Evolutionary conservation across 148 eudicot genomes (phyloP), one percentile per base, ranked within the genome.

Genomic region (Cornus florida): DNA sequence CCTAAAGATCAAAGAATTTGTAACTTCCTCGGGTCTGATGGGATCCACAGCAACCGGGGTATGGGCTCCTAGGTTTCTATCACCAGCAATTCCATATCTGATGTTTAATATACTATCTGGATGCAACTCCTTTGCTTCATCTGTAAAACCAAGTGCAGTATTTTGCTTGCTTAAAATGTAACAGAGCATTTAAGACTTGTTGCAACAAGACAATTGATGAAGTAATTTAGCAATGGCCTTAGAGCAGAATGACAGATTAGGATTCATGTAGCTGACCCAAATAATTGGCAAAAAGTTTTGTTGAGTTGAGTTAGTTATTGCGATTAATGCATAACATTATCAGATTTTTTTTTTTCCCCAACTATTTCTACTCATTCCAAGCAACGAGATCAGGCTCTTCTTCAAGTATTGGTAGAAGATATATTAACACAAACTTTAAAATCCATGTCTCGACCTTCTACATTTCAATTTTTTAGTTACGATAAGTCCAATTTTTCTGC

Each of bases 1-100:
- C 91, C 84, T 92, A 80, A 96, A 96, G 56, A 89, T 86, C 81
- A 96, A 89, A 67, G 74, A 79, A 50, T 79, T 80, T 38, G 77
- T 75, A 13, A 32, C 86, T 80, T 71, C 83, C 70, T 87, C 86
- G 75, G 75, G 57, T 53, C 73, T 82, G 31, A 66, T 71, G 33
- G 82, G 75, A 76, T 88, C 85, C 69, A 77, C 23, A 74, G 84
- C 41, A 80, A 90, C 83, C 33, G 97, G 98, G 77, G 82, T 87
- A 80, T 96, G 99, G 5, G 99, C 97, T 78, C 99, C 99, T 32
- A 86, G 56, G 64, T 78, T 83, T 88, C 97, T 90, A 83, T 83
- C 82, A 68, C 99, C 99, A 69, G 75, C 84, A 73, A 96, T 92
- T 81, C 82, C 83, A 67, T 92, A 96, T 83, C 85, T 85, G 82